These are phyloP conservation scores for Thelephora terrestris DNA, from an alignment of 1,284 basidiomycete genomes.

Conservation along the genomic window DNA sequence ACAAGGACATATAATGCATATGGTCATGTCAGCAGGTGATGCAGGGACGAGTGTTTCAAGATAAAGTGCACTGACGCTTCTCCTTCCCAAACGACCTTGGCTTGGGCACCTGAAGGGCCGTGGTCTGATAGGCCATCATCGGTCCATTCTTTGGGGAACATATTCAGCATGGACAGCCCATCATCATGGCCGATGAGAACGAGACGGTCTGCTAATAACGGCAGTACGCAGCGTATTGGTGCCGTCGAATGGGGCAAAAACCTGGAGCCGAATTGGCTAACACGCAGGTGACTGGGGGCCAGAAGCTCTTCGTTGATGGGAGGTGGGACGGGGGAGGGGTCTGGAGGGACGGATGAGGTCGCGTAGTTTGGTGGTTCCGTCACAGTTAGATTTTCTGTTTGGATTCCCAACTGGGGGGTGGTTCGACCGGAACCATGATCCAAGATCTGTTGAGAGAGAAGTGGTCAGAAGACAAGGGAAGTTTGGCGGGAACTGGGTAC, in stretches of 20 bases:
- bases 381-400: constrained; percentile 28
- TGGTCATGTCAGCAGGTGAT: too few relatives aligned
- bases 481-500: constrained; percentile 6
- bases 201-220: constrained; percentile 49
- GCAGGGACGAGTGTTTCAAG: neutral
- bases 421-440: constrained; percentile 8
- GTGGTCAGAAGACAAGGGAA: neutral
- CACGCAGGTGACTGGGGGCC: constrained; percentile 48
- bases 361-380: constrained; percentile 11
- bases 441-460: constrained; percentile 8
- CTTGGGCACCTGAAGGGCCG: constrained; percentile 60
- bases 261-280: constrained; percentile 71
- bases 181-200: constrained; percentile 67
- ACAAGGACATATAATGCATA: too few relatives aligned
- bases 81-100: constrained; percentile 59
- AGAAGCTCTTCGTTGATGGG: constrained; percentile 42
- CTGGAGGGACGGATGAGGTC: constrained; percentile 21
- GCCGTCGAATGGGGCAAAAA: constrained; percentile 71
- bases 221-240: constrained; percentile 63
- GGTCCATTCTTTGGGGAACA: constrained; percentile 60
- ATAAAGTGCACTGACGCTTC: constrained; percentile 44
- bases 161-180: constrained; percentile 67
- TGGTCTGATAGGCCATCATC: constrained; percentile 38
- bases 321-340: constrained; percentile 25
- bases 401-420: constrained; percentile 29